Percentiles rank a stretch among this genome's conserved stretches.
Conservation (phyloP, 2,329 filamentous ascomycete species). For the Xylariaceae sp. region DNA sequence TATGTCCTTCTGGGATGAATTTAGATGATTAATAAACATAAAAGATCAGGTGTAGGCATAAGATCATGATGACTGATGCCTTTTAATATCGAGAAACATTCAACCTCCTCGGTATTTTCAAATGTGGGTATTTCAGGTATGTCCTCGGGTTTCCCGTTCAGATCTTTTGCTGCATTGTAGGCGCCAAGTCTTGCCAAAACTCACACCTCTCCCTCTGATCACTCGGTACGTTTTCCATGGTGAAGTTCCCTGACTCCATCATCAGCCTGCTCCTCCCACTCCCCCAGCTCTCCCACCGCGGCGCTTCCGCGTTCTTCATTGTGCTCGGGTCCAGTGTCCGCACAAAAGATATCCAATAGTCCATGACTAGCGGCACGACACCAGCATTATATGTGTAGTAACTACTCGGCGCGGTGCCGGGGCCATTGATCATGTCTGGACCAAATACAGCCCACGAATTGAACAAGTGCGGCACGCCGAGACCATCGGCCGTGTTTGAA, state of each 20-base stretch:
- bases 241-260: slow-evolving; percentile 35
- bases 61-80: too few species aligned
- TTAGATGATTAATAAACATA: too few species aligned
- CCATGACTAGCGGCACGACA: slow-evolving; percentile 43
- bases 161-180: slow-evolving; percentile 27
- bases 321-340: slow-evolving; percentile 40
- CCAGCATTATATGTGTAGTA: slow-evolving; percentile 41
- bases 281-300: slow-evolving; percentile 38
- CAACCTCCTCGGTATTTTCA: too few species aligned
- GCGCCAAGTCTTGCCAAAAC: slow-evolving; percentile 37
- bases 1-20: too few species aligned
- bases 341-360: slow-evolving; percentile 48
- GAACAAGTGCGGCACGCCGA: slow-evolving; percentile 45
- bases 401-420: slow-evolving; percentile 26
- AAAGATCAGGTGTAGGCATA: too few species aligned
- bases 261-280: slow-evolving; percentile 20
- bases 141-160: not conserved
- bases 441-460: slow-evolving; percentile 47
- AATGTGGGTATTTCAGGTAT: too few species aligned
- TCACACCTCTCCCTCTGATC: slow-evolving; percentile 34
- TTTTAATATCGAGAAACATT: too few species aligned
- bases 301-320: slow-evolving; percentile 28
- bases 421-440: slow-evolving; percentile 30
- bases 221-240: slow-evolving; percentile 33
- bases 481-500: slow-evolving; percentile 29